Evolutionary conservation across 805 yeast species (phyloP).

Genomic region (Wickerhamomyces hampshirensis): DNA sequence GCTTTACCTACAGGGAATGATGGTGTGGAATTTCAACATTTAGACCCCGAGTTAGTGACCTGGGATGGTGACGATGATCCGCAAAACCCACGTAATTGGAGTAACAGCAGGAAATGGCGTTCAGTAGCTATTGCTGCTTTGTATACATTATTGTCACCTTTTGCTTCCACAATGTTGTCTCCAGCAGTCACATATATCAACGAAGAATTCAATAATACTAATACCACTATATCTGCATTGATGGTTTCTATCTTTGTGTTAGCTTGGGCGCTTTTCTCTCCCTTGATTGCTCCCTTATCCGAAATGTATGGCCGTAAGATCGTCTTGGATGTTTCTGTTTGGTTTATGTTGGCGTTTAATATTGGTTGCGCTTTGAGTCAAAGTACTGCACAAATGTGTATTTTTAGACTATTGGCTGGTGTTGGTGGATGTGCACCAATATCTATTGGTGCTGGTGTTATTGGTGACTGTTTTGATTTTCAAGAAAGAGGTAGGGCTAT

Average conservation of each 20-base stretch:
- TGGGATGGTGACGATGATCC: conserved; percentile 66
- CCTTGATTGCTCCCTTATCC: conserved; percentile 56
- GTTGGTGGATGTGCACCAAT: conserved; percentile 64
- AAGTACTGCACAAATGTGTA: conserved; percentile 49
- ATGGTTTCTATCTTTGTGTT: conserved; percentile 55
- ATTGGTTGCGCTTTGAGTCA: conserved; percentile 56
- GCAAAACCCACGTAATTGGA: conserved; percentile 62
- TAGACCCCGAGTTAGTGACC: conserved; percentile 64
- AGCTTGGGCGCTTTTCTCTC: conserved; percentile 63
- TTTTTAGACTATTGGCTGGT: conserved; percentile 61
- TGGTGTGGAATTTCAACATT: conserved; percentile 47
- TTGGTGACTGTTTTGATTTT: conserved; percentile 56
- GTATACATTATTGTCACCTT: conserved; percentile 56
- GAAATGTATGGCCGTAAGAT: conserved; percentile 54
- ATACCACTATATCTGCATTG: conserved; percentile 37
- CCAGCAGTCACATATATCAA: conserved; percentile 53
- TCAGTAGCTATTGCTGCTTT: conserved; percentile 44
- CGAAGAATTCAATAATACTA: conserved; percentile 36
- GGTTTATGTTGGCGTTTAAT: conserved; percentile 44
- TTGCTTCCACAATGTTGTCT: conserved; percentile 57
- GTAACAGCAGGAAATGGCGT: conserved; percentile 33
- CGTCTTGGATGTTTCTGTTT: conserved; percentile 46
- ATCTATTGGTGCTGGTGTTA: conserved; percentile 64
- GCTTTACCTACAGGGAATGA: conserved; percentile 31
- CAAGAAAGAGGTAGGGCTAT: conserved; percentile 49